These are phyloP conservation scores for Globisporangium heterothallicum DNA, from an alignment of 352 stramenopile genomes.

Conservation along the genomic window DNA sequence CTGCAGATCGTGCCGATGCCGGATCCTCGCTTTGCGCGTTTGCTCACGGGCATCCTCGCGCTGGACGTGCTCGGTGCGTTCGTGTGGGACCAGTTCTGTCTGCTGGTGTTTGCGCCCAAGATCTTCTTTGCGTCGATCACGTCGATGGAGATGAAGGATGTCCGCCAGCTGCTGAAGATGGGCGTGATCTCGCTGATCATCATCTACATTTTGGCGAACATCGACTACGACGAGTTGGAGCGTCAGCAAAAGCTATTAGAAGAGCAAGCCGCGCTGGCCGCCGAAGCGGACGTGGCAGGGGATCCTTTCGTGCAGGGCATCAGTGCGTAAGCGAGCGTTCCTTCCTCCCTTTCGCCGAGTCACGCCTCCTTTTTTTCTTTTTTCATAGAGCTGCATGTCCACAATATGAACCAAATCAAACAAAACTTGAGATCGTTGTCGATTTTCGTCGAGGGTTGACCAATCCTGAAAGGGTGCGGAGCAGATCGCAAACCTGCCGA, in stretches of 20 bases:
- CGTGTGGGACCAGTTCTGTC: conserved; percentile 79
- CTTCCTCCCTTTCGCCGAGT: no score
- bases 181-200: conserved; percentile 69
- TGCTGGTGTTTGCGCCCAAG: conserved; percentile 81
- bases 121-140: conserved; percentile 81
- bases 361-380: not conserved
- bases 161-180: conserved; percentile 85
- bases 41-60: conserved; percentile 74
- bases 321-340: conserved; percentile 15
- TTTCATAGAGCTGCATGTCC: not conserved
- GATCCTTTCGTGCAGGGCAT: conserved; percentile 16
- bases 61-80: conserved; percentile 85
- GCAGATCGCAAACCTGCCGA: no score
- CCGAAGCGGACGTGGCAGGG: conserved; percentile 3
- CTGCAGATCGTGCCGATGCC: conserved; percentile 91
- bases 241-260: conserved; percentile 80
- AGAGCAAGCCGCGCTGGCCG: conserved; percentile 28
- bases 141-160: conserved; percentile 71
- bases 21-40: conserved; percentile 74
- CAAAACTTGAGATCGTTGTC: no score
- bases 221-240: conserved; percentile 88
- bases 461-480: no score
- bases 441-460: no score
- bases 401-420: no score
- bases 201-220: conserved; percentile 86